Evolutionary conservation across 2,329 filamentous ascomycete species (phyloP), one percentile per base, ranked within the genome.

Genomic region (Sordariomycetes sp.): DNA sequence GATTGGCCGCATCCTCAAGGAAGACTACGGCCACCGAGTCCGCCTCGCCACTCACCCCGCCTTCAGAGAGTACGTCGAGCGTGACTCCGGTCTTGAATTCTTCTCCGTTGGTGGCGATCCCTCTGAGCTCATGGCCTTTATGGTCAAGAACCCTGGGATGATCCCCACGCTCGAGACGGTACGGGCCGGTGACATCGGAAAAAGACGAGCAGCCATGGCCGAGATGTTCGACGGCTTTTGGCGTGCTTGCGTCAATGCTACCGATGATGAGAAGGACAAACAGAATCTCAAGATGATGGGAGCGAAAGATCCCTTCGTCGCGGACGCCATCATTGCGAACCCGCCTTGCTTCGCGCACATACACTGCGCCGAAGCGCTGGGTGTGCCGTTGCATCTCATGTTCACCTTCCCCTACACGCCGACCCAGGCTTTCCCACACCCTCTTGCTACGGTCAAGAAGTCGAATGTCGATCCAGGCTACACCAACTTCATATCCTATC

Each of bases 201-300:
- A 68, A 17, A 64, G 82, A 20, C 64, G 85, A 25, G 68, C 72
- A 5, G 71, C 75, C 31, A 88, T 90, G 80, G 81, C 73, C 3
- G 79, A 82, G 40, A 90, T 90, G 80, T 86, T 90, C 47, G 69
- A 85, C 39, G 84, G 84, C 0, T 87, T 86, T 58, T 90, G 85
- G 83, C 63, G 81, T 19, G 78, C 82, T 1, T 90, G 84, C 47
- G 75, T 85, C 46, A 81, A 84, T 43, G 69, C 77, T 4, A 83
- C 77, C 0, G 82, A 86, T 42, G 77, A 83, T 42, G 51, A 51
- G 30, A 71, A 63, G 16, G 75, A 84, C 47, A 48, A 58, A 2
- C 58, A 63, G 10, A 83, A 80, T 44, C 47, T 72, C 20, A 78
- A 75, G 49, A 75, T 82, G 70, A 75, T 83, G 70, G 74, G 71